Evolutionary conservation across 805 yeast species (phyloP).

Genomic region (Spathaspora passalidarum): DNA sequence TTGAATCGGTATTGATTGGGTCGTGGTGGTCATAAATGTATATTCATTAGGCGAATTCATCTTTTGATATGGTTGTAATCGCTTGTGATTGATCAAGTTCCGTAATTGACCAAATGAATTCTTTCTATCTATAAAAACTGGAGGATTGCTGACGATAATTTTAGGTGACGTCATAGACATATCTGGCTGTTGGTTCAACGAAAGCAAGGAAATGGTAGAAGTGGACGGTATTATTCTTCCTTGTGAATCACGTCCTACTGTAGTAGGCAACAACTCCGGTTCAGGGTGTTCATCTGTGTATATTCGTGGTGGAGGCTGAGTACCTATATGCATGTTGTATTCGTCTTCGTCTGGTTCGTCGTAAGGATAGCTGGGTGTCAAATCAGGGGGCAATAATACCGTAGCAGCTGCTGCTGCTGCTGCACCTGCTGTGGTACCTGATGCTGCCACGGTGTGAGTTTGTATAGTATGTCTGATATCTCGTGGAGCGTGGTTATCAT

Average conservation of each 20-base stretch:
- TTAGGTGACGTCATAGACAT: constrained; percentile 5
- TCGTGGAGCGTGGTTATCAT: neutral
- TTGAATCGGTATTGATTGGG: constrained; percentile 1
- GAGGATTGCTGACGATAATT: neutral
- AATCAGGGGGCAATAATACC: neutral
- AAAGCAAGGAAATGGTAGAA: constrained; percentile 38
- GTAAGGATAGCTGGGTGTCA: neutral
- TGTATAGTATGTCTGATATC: neutral
- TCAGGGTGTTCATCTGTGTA: constrained; percentile 39
- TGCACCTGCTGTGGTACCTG: too few relatives aligned
- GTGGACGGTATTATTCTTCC: constrained; percentile 43
- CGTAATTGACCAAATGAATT: constrained; percentile 4
- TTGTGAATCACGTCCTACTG: constrained; percentile 39
- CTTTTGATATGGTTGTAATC: constrained; percentile 36
- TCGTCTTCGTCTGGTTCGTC: neutral
- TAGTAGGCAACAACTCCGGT: constrained; percentile 40
- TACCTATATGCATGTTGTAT: neutral
- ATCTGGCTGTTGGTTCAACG: constrained; percentile 25
- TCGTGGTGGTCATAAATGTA: neutral
- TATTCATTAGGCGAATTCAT: constrained; percentile 27
- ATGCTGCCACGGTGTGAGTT: neutral
- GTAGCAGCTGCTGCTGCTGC: too few relatives aligned
- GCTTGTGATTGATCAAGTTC: constrained; percentile 25
- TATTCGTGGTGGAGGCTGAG: neutral
- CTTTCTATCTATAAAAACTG: constrained; percentile 3